Base-by-base conservation (phyloP, 257 asterid genomes). In the Przewalskia tangutica region DNA sequence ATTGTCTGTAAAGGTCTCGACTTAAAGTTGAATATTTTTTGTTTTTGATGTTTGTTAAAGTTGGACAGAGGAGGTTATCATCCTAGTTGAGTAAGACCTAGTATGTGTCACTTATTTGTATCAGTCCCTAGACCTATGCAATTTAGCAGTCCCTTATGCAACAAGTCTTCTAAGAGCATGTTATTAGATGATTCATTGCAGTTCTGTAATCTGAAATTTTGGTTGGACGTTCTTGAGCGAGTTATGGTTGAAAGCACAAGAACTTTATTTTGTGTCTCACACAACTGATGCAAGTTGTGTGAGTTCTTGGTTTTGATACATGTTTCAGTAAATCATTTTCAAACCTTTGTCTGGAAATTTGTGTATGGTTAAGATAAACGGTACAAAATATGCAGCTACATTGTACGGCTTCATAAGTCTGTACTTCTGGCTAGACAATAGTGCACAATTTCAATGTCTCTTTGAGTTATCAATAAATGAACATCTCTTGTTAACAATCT, bases 51-150 rank as follows among this genome's bases (percentile, higher is more conserved):
- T 27, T 27, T 58, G 40, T 56, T 50, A 23, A 80, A 48, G 59
- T 73, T 73, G 79, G 75, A 46, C 55, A 13, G 27, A 59, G 65
- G 86, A 59, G 50, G 14, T 86, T 58, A 16, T 84, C 73, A 9
- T 76, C 58, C 36, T 83, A 80, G 86, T 76, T 79, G 60, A 7
- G 48, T 76, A 73, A 73, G 83, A 60, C 13, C 32, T 58, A 62
- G 89, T 56, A 80, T 83, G 84, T 62, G 70, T 83, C 70, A 81
- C 82, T 76, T 77, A 62, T 87, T 70, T 88, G 89, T 88, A 86
- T 82, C 85, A 77, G 84, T 84, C 81, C 77, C 73, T 86, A 59
- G 76, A 79, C 82, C 58, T 75, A 55, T 80, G 80, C 81, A 17
- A 46, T 81, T 36, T 20, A 56, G 60, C 60, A 73, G 60, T 36